phyloP scores from a whole-genome alignment of 2,329 filamentous ascomycete genomes.

The Ophiostoma populinum region DNA sequence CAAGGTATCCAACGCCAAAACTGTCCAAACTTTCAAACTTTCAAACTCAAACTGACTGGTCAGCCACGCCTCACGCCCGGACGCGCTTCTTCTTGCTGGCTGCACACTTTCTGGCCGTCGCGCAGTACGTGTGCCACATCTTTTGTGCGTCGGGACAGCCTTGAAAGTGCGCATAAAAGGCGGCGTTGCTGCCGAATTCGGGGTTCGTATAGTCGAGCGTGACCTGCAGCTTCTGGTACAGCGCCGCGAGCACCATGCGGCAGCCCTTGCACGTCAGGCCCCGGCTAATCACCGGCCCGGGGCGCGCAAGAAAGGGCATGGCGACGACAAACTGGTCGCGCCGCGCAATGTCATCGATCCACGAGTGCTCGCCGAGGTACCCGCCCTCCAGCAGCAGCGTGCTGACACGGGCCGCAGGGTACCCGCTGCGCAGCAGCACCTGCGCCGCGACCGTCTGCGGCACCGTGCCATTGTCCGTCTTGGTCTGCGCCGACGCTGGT shows the following conservation, averaged over 20 bases:
- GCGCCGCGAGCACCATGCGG: background rate
- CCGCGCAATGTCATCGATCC: background rate
- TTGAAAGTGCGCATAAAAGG: constrained; percentile 1
- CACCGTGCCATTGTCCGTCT: background rate
- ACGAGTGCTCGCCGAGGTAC: constrained; percentile 1
- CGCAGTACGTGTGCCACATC: background rate
- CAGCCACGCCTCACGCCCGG: background rate
- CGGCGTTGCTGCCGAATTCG: background rate
- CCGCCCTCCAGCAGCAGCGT: background rate
- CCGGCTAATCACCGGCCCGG: background rate
- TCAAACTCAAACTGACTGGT: no score
- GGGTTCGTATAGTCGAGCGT: constrained; percentile 1
- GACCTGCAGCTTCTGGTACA: background rate
- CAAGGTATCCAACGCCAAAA: no score
- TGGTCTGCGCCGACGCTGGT: background rate
- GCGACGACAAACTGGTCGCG: background rate
- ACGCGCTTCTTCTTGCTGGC: background rate
- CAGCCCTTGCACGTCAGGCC: constrained; percentile 4
- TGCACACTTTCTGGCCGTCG: no score
- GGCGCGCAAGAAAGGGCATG: constrained; percentile 6
- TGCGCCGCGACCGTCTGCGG: background rate
- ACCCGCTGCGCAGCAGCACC: background rate
- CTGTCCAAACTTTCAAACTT: no score
- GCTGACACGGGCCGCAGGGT: no score
- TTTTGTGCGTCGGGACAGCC: constrained; percentile 1